Evolutionary conservation across 169 alveolate genomes (phyloP).

Genomic region (Perkinsus marinus): DNA sequence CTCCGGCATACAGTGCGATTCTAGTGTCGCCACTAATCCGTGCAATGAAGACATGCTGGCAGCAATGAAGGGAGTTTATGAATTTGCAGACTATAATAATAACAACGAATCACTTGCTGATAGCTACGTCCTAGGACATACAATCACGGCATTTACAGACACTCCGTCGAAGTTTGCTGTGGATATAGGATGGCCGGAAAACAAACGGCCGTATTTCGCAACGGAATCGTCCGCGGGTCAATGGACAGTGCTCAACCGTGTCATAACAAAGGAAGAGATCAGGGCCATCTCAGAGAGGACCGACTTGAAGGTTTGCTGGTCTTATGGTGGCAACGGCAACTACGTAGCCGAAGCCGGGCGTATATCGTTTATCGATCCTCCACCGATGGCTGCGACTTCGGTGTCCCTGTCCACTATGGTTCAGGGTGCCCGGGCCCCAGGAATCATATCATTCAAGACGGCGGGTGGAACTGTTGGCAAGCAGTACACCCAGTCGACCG

Average conservation of each 20-base stretch:
- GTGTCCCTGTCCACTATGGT: conserved; percentile 3
- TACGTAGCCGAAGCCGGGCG: conserved; percentile 7
- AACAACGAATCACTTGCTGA: background rate
- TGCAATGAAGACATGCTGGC: conserved; percentile 1
- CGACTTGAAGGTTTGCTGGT: conserved; percentile 8
- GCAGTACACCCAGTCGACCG: background rate
- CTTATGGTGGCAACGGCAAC: conserved; percentile 7
- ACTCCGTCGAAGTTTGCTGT: background rate
- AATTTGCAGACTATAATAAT: background rate
- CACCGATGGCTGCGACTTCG: background rate
- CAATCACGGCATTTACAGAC: background rate
- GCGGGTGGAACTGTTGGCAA: background rate
- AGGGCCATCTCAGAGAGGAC: background rate
- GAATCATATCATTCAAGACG: background rate
- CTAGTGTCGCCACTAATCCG: background rate
- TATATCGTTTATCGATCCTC: background rate
- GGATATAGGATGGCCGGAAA: background rate
- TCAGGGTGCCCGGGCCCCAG: background rate
- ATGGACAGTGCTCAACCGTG: background rate
- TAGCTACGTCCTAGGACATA: background rate
- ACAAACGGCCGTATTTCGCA: background rate
- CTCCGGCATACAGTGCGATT: background rate
- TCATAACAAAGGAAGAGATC: background rate
- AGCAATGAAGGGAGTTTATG: background rate
- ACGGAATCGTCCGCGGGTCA: background rate